Percentiles rank a stretch among this genome's conserved stretches.
Evolutionary conservation across 2,329 filamentous ascomycete genomes (phyloP).

Genomic region (Coniochaeta sp.): DNA sequence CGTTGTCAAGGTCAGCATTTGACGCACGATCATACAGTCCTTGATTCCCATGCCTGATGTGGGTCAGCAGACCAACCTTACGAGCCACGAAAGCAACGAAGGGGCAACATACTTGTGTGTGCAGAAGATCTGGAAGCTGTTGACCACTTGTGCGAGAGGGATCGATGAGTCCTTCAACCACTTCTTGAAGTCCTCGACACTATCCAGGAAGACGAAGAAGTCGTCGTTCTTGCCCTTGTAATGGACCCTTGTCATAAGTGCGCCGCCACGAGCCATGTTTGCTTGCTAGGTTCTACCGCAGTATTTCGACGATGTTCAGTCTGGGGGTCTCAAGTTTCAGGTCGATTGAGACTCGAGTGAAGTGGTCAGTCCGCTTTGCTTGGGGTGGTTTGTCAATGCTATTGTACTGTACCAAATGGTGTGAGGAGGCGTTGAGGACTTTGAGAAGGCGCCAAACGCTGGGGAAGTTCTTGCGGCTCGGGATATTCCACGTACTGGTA

Average conservation of each 20-base stretch:
- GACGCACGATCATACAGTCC: slow-evolving; percentile 72
- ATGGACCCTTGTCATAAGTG: slow-evolving; percentile 69
- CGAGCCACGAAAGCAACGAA: neutral
- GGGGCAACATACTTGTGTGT: slow-evolving; percentile 70
- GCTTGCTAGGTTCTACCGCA: slow-evolving; percentile 3
- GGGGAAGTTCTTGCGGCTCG: too few species aligned
- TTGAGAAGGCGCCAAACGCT: too few species aligned
- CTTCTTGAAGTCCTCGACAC: slow-evolving; percentile 59
- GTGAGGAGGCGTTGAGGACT: too few species aligned
- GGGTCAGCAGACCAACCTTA: neutral
- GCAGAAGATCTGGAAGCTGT: slow-evolving; percentile 80
- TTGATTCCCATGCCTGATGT: slow-evolving; percentile 71
- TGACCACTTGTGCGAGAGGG: slow-evolving; percentile 78
- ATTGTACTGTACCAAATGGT: neutral
- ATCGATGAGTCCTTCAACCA: slow-evolving; percentile 77
- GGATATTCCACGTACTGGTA: too few species aligned
- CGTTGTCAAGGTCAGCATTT: slow-evolving; percentile 67
- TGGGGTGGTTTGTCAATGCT: too few species aligned
- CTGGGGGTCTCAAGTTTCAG: neutral
- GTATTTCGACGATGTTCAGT: too few species aligned
- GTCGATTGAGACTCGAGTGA: too few species aligned
- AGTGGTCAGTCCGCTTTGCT: too few species aligned
- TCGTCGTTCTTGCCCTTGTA: slow-evolving; percentile 65
- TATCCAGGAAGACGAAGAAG: slow-evolving; percentile 54
- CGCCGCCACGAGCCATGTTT: slow-evolving; percentile 67